These are phyloP conservation scores for Berberis vulgaris DNA, from an alignment of 164 flowering plant species.

Conservation along the genomic window DNA sequence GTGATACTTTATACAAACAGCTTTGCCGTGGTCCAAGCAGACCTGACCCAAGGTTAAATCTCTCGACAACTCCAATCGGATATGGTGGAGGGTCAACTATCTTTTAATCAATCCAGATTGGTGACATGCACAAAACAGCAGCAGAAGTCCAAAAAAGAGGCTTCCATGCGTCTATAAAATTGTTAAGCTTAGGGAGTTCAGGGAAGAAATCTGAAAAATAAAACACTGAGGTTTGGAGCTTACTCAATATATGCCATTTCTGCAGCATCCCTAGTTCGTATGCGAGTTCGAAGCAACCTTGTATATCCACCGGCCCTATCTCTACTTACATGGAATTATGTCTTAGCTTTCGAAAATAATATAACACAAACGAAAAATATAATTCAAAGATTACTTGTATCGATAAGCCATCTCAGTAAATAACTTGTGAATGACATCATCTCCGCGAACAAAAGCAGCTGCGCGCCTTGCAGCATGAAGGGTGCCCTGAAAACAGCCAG, in stretches of 20 bases:
- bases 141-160: no score
- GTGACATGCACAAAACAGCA: no score
- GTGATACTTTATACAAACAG: no score
- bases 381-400: conserved; percentile 49
- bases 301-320: conserved; percentile 95
- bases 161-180: no score
- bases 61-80: no score
- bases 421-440: conserved; percentile 87
- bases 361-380: background rate
- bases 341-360: conserved; percentile 4
- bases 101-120: no score
- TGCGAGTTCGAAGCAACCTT: conserved; percentile 85
- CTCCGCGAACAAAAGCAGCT: conserved; percentile 92
- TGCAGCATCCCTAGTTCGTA: conserved; percentile 96
- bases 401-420: conserved; percentile 90
- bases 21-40: no score
- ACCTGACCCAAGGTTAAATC: no score
- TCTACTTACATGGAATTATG: conserved; percentile 34
- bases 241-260: conserved; percentile 98
- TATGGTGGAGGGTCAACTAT: no score
- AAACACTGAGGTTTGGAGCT: conserved; percentile 12
- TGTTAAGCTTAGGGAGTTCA: no score
- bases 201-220: no score
- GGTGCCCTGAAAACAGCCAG: conserved; percentile 50
- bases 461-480: conserved; percentile 82